Percentiles rank a stretch among this genome's conserved stretches.
Evolutionary conservation across 1,284 basidiomycete genomes (phyloP).

Genomic region (Fomitopsis schrenkii): DNA sequence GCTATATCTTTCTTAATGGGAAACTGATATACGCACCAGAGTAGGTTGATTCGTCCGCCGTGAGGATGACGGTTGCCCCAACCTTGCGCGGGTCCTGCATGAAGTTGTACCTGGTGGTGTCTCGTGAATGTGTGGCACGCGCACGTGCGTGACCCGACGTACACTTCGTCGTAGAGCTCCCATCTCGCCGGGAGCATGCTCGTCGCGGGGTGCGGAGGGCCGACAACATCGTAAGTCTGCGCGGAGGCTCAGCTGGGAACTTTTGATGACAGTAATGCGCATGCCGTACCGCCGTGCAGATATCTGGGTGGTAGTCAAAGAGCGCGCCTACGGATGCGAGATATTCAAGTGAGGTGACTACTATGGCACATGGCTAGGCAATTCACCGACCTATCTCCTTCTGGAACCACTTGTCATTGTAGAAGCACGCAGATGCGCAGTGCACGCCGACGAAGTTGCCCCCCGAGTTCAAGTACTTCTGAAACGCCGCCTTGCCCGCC

Average conservation of each 20-base stretch:
- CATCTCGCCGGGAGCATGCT: conserved; percentile 59
- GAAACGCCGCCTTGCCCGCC: conserved; percentile 56
- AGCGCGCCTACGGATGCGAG: conserved; percentile 42
- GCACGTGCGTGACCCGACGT: conserved; percentile 3
- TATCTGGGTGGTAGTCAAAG: conserved; percentile 73
- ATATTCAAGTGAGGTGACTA: not conserved
- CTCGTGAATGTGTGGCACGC: not conserved
- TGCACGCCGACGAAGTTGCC: conserved; percentile 73
- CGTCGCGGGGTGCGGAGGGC: conserved; percentile 62
- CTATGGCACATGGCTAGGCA: not conserved
- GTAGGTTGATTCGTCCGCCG: conserved; percentile 68
- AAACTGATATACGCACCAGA: conserved; percentile 33
- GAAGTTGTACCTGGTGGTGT: conserved; percentile 63
- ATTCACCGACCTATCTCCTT: conserved; percentile 37
- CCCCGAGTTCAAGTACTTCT: conserved; percentile 62
- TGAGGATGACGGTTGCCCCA: conserved; percentile 63
- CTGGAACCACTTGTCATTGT: conserved; percentile 63
- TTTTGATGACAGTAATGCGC: not conserved
- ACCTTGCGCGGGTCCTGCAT: conserved; percentile 67
- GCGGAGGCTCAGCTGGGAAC: not conserved
- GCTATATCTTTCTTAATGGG: conserved; percentile 1
- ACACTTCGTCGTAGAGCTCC: conserved; percentile 63
- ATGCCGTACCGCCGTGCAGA: conserved; percentile 54
- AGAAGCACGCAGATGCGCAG: conserved; percentile 65
- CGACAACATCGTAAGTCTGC: conserved; percentile 62